Evolutionary conservation across 2,329 filamentous ascomycete species (phyloP), one percentile per base, ranked within the genome.

Genomic region (Pseudocercospora fijiensis): DNA sequence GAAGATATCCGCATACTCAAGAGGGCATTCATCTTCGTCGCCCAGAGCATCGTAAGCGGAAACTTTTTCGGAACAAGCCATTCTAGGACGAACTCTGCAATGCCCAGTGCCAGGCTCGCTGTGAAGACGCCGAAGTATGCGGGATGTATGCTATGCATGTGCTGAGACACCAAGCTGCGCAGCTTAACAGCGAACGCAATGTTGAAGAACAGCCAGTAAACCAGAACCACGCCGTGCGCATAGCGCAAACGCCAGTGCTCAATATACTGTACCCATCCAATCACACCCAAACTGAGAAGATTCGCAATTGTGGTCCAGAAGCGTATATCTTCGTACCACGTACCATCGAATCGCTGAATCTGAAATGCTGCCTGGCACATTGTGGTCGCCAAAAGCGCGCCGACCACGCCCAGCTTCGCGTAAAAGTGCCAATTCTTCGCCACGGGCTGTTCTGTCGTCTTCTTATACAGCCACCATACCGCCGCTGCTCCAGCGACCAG

Each of bases 1-100:
- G 79, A 99, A 99, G 58, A 98, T 83, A 65, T 94, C 92, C 11
- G 95, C 93, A 76, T 96, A 96, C 78, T 98, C 93, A 66, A 91
- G 88, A 0, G 90, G 90, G 61, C 88, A 90, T 77, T 90, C 88
- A 69, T 90, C 85, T 45, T 87, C 86, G 64, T 88, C 86, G 6
- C 86, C 87, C 56, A 90, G 76, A 5, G 86, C 86, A 75, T 89
- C 85, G 73, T 90, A 90, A 52, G 82, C 85, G 70, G 86, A 90
- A 64, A 87, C 79, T 69, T 86, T 86, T 93, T 94, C n/a, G 91
- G 91, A 75, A 93, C 88, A 18, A 96, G 81, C 85, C 93, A 96
- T 79, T 97, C 93, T 37, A 96, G 79, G 11, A 86, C 78, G 67
- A 96, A 95, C 68, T 92, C 90, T 8, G 86, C 69, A 1, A 86